A percentile compares a stretch with the other conserved stretches of the same genome.
Conservation (phyloP, 768 basidiomycete species). For the Omphalotus guepiniiformis region DNA sequence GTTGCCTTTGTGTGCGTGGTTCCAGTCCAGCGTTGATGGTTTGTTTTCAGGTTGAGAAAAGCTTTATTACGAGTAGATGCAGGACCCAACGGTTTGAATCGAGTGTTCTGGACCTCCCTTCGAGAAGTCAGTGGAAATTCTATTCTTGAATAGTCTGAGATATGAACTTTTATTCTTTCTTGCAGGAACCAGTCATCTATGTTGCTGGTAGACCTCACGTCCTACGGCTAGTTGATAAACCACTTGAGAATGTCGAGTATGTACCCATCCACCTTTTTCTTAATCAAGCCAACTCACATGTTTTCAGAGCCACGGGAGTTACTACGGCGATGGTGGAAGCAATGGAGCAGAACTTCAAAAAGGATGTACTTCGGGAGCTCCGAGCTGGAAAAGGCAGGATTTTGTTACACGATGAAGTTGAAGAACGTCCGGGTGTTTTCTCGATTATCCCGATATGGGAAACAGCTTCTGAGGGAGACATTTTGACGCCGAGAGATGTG, state of each 20-base stretch:
- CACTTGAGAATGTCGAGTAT: conserved; percentile 92
- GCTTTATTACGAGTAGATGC: conserved; percentile 81
- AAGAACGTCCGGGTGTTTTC: conserved; percentile 87
- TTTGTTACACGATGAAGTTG: conserved; percentile 92
- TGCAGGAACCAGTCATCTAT: conserved; percentile 89
- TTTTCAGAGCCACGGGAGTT: conserved; percentile 81
- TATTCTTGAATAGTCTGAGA: not conserved
- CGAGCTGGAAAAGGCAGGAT: conserved; percentile 68
- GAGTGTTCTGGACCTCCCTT: conserved; percentile 91
- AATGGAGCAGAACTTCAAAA: conserved; percentile 87
- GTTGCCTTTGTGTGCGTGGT: not conserved
- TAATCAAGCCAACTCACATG: not conserved
- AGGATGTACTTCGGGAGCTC: conserved; percentile 84
- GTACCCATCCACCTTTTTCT: not conserved
- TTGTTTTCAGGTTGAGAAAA: conserved; percentile 55
- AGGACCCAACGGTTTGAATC: conserved; percentile 67
- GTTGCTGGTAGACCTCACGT: conserved; percentile 87
- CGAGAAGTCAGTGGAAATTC: conserved; percentile 79
- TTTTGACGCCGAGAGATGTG: conserved; percentile 84
- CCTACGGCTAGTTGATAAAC: conserved; percentile 79
- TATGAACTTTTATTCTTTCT: not conserved
- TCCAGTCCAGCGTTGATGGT: not conserved
- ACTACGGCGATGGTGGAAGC: conserved; percentile 85
- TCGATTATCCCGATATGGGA: conserved; percentile 96
- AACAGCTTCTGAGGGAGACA: conserved; percentile 71